Conservation (phyloP, 129 eudicot genomes). For the Escallonia herrerae region DNA sequence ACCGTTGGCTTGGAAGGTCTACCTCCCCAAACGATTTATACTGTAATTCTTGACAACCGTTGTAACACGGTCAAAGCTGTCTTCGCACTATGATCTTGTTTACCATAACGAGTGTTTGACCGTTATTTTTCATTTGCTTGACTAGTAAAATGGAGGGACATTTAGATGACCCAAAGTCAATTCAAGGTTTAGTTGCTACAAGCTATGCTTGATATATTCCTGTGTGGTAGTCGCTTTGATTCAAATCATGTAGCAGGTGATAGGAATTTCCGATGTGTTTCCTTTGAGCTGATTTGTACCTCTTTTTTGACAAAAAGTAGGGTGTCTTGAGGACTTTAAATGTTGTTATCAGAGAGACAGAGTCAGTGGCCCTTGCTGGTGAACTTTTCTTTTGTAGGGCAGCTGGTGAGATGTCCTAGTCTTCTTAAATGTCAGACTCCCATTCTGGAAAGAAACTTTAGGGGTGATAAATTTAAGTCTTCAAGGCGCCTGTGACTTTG, state of each 20-base stretch:
- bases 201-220: neutral
- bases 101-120: no score
- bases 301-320: neutral
- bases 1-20: no score
- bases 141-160: neutral
- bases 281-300: neutral
- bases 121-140: neutral
- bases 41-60: no score
- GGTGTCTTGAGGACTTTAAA: neutral
- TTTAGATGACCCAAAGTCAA: no score
- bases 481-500: neutral
- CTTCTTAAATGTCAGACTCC: conserved; percentile 8
- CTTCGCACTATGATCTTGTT: no score
- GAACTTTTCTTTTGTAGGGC: neutral
- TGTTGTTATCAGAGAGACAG: neutral
- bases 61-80: no score
- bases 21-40: no score
- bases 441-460: neutral
- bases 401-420: conserved; percentile 13
- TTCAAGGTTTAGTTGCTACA: neutral
- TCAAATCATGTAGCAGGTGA: no score
- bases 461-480: neutral
- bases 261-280: neutral
- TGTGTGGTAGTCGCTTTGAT: no score
- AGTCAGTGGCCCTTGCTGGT: neutral